Base-by-base conservation (phyloP, 768 basidiomycete genomes). In the Lactifluus rugatus region DNA sequence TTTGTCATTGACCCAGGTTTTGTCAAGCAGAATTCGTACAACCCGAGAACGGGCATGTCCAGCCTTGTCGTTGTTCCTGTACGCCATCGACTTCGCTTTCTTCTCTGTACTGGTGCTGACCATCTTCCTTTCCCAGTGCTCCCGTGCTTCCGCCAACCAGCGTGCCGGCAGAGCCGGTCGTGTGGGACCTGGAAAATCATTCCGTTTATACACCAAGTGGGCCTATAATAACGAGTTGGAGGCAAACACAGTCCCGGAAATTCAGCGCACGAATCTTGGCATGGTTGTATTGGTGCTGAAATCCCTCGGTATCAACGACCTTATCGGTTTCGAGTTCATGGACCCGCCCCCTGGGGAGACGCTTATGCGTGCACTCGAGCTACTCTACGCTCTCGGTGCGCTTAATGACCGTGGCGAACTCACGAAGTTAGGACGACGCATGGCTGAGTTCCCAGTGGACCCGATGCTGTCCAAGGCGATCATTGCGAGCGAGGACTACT, bases 1-100 rank as follows among this genome's bases (percentile, higher is more conserved):
- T 99, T 96, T 70, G 96, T 99, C 41, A 98, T 99, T 63, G 96
- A 99, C 70, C 96, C 96, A 2, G 96, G 96, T 13, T 97, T 98
- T 67, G 95, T 98, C 65, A 99, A 99, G 76, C 96, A 99, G 69
- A 98, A 99, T 70, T 88, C 93, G 41, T 99, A 96, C 70, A 99
- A 99, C 71, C 96, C 96, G 2, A 81, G 94, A 67, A 96, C 96
- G 45, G 95, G 96, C 14, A 99, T 99, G 96, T 93, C 92, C 10
- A 95, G 93, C 0, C 77, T 99, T 14, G 83, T 93, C 14, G 93
- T 99, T 34, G 94, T 97, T 52, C 96, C 96, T 0, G 91, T 94
- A 61, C 72, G 87, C 79, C 19, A 4, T 41, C 48, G 44, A 46
- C 34, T 44, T 17, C 34, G 26, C 31, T 31, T n/a, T 4, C 6